Percentiles rank a stretch among this genome's conserved stretches.
Evolutionary conservation across 1,284 basidiomycete genomes (phyloP).

Genomic region (Clitocybe nebularis): DNA sequence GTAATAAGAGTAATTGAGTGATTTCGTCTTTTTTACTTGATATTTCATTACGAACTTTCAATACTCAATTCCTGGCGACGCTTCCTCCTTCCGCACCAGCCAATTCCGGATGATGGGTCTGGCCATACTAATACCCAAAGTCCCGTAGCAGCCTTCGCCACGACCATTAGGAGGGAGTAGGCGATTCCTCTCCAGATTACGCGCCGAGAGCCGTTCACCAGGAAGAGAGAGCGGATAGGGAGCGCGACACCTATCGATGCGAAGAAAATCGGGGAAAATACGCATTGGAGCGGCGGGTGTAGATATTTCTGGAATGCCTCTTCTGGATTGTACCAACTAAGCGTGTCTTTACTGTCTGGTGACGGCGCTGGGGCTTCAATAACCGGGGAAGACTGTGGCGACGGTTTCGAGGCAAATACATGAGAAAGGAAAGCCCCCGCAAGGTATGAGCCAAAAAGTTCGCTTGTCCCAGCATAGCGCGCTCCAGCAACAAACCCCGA

Average conservation of each 20-base stretch:
- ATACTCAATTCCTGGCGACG: neutral
- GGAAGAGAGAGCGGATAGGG: conserved; percentile 31
- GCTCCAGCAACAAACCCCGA: conserved; percentile 31
- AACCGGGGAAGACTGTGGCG: no score
- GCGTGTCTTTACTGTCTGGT: neutral
- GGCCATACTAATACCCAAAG: conserved; percentile 31
- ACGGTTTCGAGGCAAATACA: conserved; percentile 20
- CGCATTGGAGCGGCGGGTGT: conserved; percentile 22
- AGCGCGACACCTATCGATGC: conserved; percentile 33
- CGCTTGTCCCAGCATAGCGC: conserved; percentile 34
- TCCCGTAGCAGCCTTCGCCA: conserved; percentile 30
- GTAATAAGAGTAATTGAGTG: no score
- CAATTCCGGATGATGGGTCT: conserved; percentile 7
- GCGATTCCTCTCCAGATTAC: conserved; percentile 36
- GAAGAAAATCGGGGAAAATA: conserved; percentile 35
- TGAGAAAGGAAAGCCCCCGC: conserved; percentile 29
- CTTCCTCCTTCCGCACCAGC: conserved; percentile 12
- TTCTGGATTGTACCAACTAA: conserved; percentile 13
- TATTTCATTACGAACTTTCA: neutral
- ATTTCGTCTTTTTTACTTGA: neutral
- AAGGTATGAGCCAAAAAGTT: conserved; percentile 37
- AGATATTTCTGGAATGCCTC: conserved; percentile 24
- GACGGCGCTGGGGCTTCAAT: no score
- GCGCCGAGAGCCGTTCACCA: conserved; percentile 26
- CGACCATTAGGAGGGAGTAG: conserved; percentile 32